Conservation (phyloP, 2,329 filamentous ascomycete species). For the Bipolaris cookei region DNA sequence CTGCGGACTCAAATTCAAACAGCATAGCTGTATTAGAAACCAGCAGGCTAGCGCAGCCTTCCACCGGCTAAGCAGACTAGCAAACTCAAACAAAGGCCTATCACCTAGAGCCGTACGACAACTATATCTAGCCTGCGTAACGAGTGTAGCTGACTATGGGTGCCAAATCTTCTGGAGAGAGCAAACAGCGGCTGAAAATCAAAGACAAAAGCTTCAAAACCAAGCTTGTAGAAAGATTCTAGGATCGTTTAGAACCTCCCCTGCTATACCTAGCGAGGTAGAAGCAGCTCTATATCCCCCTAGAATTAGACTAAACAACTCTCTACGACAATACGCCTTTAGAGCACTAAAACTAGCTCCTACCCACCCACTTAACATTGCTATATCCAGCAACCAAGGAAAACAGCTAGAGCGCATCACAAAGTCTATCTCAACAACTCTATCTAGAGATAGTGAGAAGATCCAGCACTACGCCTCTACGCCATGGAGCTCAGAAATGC, state of each 20-base stretch:
- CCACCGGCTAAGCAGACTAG: not conserved
- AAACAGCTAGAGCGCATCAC: too few species aligned
- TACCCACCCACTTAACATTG: too few species aligned
- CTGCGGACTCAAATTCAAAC: not conserved
- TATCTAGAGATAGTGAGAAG: too few species aligned
- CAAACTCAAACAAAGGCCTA: not conserved
- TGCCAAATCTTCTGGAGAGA: too few species aligned
- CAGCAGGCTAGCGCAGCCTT: not conserved
- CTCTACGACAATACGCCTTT: conserved; percentile 1
- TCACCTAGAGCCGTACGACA: not conserved
- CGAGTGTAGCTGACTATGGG: too few species aligned
- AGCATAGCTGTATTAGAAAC: not conserved
- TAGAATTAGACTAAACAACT: not conserved
- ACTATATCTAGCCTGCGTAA: too few species aligned
- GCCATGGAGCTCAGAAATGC: too few species aligned
- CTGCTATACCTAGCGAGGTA: not conserved
- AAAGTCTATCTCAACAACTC: too few species aligned
- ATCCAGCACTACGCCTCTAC: too few species aligned
- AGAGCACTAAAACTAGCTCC: too few species aligned
- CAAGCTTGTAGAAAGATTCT: not conserved
- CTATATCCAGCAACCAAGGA: too few species aligned
- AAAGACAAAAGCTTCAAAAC: not conserved
- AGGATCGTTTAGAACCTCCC: not conserved
- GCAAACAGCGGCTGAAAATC: too few species aligned
- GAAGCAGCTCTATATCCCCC: not conserved